phyloP scores from a whole-genome alignment of 345 rosid genomes.

The Excoecaria agallocha region DNA sequence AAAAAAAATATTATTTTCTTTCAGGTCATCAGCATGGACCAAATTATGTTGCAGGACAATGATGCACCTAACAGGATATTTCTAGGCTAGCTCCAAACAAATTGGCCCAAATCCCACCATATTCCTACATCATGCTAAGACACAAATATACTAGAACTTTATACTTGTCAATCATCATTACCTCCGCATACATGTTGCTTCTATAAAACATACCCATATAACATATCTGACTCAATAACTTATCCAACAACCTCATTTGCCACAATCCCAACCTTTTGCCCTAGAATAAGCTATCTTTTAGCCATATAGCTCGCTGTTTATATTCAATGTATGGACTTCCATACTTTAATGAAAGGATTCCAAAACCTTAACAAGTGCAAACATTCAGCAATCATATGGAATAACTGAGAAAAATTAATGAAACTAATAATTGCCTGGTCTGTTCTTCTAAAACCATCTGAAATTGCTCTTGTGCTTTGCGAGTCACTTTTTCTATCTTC shows the following conservation, averaged over 20 bases:
- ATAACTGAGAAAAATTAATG: constrained; percentile 1
- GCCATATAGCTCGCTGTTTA: background rate
- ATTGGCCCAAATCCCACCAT: background rate
- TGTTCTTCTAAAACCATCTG: constrained; percentile 91
- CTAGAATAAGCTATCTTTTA: background rate
- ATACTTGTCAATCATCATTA: background rate
- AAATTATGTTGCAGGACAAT: background rate
- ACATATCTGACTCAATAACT: background rate
- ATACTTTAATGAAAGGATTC: background rate
- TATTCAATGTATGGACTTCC: background rate
- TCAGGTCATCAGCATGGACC: background rate
- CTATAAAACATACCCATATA: background rate
- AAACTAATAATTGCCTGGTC: constrained; percentile 56
- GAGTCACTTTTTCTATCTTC: constrained; percentile 93
- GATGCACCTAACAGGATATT: background rate
- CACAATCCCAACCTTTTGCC: background rate
- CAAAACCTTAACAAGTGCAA: background rate
- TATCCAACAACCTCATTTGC: background rate
- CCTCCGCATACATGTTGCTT: background rate
- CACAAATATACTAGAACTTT: background rate
- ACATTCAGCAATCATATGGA: constrained; percentile 4
- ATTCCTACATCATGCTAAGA: background rate
- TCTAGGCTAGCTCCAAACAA: background rate
- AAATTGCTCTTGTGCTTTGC: constrained; percentile 94
- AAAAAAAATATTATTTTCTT: background rate